Evolutionary conservation across 2,329 filamentous ascomycete genomes (phyloP), one percentile per base, ranked within the genome.

Genomic region (Apiospora saccharicola): DNA sequence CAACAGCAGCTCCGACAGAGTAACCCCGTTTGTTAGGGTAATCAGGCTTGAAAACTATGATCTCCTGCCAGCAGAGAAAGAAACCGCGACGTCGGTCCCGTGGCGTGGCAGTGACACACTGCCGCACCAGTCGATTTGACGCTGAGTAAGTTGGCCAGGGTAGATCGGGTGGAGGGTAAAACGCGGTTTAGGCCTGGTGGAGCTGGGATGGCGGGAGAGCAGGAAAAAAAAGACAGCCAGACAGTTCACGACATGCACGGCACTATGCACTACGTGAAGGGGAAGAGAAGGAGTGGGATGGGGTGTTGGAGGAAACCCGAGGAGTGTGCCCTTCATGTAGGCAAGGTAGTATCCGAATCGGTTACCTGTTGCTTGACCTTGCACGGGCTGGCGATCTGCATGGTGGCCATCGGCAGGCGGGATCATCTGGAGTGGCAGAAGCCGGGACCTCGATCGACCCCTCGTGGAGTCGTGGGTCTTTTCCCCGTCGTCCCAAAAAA

Each of bases 401-500:
- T 26, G 6, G 30, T 57, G 26, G 51, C 24, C 26, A 57, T 34
- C 51, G 51, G 51, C 51, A 57, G 16, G 51, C 24, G 24, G 51
- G 51, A 61, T 61, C 53, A 10, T 61, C 24, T 61, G 30, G 44
- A 16, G 6, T 46, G 37, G 37, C 22, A 30, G 13, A 53, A 53
- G 24, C 53, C 30, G 53, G 53, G 53, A 34, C 53, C 53, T 64
- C 57, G 57, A 64, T 64, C 57, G 34, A 64, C 16, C 57, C 57
- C 57, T 64, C 57, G 57, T 64, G 57, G 57, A 64, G 57, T 37
- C 57, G 57, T 64, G 57, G 57, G 57, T 37, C 57, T 53, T 14
- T 22, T 6, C 53, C 51, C 51, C 51, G 22, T 67, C 53, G 30
- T 64, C 30, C 57, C 26, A 41, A 19, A 16, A 47, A n/a, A 3